Percentiles rank a stretch among this genome's conserved stretches.
phyloP scores from a whole-genome alignment of 1,139 yeast genomes.

The Debaryomyces subglobosus region DNA sequence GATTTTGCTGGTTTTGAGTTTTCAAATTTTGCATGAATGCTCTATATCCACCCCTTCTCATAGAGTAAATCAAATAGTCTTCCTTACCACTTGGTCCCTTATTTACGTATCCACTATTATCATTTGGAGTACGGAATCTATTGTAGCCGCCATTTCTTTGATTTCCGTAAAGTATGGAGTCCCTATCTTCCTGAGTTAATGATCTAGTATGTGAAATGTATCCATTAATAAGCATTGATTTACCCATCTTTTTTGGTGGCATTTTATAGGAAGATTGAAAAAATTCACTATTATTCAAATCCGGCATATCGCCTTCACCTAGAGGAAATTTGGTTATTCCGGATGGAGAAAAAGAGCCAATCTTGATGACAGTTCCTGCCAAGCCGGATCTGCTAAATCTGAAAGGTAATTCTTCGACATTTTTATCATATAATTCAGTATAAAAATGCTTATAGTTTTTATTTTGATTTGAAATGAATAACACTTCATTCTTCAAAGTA shows the following conservation, averaged over 20 bases:
- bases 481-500: slow-evolving; percentile 61
- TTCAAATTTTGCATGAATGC: slow-evolving; percentile 27
- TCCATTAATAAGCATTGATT: slow-evolving; percentile 86
- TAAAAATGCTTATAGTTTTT: slow-evolving; percentile 44
- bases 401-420: slow-evolving; percentile 40
- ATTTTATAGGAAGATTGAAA: slow-evolving; percentile 62
- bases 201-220: slow-evolving; percentile 64
- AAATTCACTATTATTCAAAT: slow-evolving; percentile 58
- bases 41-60: slow-evolving; percentile 49
- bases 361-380: slow-evolving; percentile 62
- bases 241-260: slow-evolving; percentile 57
- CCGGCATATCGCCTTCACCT: slow-evolving; percentile 55
- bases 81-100: slow-evolving; percentile 46
- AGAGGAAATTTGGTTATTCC: slow-evolving; percentile 62
- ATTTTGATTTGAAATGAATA: slow-evolving; percentile 62
- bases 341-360: slow-evolving; percentile 49
- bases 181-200: slow-evolving; percentile 69
- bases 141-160: slow-evolving; percentile 30
- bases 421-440: slow-evolving; percentile 36
- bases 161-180: slow-evolving; percentile 52
- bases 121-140: slow-evolving; percentile 37
- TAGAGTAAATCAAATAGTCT: slow-evolving; percentile 32
- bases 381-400: slow-evolving; percentile 57
- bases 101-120: slow-evolving; percentile 43
- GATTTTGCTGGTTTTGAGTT: slow-evolving; percentile 13